phyloP scores from a whole-genome alignment of 768 basidiomycete species.

The Dacryopinax primogenitus region DNA sequence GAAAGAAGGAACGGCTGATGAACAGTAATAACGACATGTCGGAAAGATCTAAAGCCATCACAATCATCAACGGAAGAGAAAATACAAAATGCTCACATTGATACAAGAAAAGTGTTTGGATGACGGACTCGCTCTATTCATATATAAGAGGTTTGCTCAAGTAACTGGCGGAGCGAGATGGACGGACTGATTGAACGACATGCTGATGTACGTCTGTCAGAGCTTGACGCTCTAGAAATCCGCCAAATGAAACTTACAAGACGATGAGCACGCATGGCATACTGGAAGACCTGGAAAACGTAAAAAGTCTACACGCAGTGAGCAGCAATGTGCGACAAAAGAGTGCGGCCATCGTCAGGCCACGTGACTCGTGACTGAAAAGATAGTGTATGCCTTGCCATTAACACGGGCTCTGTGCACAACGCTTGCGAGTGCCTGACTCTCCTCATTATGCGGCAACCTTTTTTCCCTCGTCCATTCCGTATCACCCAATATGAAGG shows the following conservation, averaged over 20 bases:
- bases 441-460: too few species aligned
- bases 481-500: not conserved
- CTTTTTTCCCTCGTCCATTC: not conserved
- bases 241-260: not conserved
- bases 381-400: not conserved
- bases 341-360: too few species aligned
- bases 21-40: not conserved
- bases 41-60: not conserved
- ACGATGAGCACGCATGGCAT: not conserved
- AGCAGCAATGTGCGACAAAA: too few species aligned
- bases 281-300: not conserved
- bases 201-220: not conserved
- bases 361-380: too few species aligned
- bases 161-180: not conserved
- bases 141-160: not conserved
- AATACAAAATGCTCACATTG: not conserved
- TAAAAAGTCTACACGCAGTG: not conserved
- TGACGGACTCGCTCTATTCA: not conserved
- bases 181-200: constrained; percentile 2
- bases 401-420: not conserved
- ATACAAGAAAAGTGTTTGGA: constrained; percentile 1
- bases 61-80: not conserved
- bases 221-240: not conserved
- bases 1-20: not conserved
- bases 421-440: too few species aligned